These are phyloP conservation scores for Sedum album DNA, from an alignment of 164 flowering plant genomes.

Conservation along the genomic window DNA sequence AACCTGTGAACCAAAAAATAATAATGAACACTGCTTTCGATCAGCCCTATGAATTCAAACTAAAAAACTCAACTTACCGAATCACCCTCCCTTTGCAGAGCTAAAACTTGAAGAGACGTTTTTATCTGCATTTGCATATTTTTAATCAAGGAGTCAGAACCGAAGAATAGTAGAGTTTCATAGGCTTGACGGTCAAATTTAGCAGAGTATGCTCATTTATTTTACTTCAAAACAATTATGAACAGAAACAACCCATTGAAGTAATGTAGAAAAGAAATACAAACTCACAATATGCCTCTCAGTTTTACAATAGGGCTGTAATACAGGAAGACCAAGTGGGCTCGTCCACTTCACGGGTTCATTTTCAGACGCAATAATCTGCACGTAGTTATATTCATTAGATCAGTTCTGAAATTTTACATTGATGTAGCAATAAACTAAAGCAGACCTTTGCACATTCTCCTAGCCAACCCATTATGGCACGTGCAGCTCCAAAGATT, in stretches of 20 bases:
- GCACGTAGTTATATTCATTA: slow-evolving; percentile 15
- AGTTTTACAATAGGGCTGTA: slow-evolving; percentile 82
- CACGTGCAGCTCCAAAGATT: slow-evolving; percentile 82
- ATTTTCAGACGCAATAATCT: slow-evolving; percentile 82
- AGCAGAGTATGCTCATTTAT: not conserved
- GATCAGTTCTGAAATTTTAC: not conserved
- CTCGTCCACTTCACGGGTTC: slow-evolving; percentile 88
- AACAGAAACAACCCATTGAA: not conserved
- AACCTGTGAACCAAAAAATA: slow-evolving; percentile 39
- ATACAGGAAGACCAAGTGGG: slow-evolving; percentile 95
- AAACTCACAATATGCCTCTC: slow-evolving; percentile 60
- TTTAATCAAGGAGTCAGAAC: not conserved
- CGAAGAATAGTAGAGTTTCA: not conserved
- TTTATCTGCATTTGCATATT: slow-evolving; percentile 49
- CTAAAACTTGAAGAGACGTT: slow-evolving; percentile 89
- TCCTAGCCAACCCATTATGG: slow-evolving; percentile 90
- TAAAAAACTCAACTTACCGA: slow-evolving; percentile 28
- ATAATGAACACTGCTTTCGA: not conserved
- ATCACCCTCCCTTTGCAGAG: slow-evolving; percentile 66
- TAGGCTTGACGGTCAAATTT: not conserved
- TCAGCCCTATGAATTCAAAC: not conserved
- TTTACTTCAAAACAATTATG: not conserved
- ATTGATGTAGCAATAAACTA: not conserved
- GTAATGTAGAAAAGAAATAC: not conserved
- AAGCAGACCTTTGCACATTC: slow-evolving; percentile 79